These are phyloP conservation scores for Chlorella vulgaris DNA, from an alignment of 139 green algal species.

Conservation along the genomic window DNA sequence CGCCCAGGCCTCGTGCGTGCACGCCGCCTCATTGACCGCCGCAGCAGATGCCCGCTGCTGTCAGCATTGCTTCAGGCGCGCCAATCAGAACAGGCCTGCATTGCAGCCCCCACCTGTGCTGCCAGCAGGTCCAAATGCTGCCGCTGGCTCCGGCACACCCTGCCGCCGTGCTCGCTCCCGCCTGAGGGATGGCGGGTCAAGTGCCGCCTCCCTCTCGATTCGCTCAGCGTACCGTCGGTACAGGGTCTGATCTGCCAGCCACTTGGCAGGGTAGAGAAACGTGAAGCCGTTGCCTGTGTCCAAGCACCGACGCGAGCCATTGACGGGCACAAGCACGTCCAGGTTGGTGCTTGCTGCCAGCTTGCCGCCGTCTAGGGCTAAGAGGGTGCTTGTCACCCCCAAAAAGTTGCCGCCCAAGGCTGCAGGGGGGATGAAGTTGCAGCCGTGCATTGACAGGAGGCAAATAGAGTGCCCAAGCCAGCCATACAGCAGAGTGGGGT, in stretches of 20 bases:
- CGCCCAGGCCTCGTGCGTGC: no score
- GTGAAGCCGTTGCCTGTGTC: slow-evolving; percentile 70
- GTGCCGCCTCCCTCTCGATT: slow-evolving; percentile 57
- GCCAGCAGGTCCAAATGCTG: slow-evolving; percentile 83
- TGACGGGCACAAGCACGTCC: slow-evolving; percentile 83
- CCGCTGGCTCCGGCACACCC: slow-evolving; percentile 66
- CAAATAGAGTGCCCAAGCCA: no score
- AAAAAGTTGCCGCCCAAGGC: slow-evolving; percentile 87
- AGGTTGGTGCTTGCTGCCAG: slow-evolving; percentile 52
- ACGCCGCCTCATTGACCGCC: no score
- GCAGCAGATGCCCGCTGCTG: no score
- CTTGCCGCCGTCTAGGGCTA: slow-evolving; percentile 69
- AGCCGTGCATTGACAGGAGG: no score
- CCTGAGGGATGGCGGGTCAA: slow-evolving; percentile 68
- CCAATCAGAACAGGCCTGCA: not conserved
- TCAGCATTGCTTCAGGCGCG: no score
- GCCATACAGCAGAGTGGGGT: no score
- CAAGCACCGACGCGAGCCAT: slow-evolving; percentile 77
- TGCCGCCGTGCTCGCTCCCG: not conserved
- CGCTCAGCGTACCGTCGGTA: slow-evolving; percentile 69
- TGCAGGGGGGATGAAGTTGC: no score
- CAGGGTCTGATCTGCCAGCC: slow-evolving; percentile 89
- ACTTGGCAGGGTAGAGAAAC: slow-evolving; percentile 74
- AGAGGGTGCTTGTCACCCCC: slow-evolving; percentile 74
- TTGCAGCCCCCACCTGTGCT: slow-evolving; percentile 43